A percentile compares a stretch with the other conserved stretches of the same genome.
Conservation (phyloP, 192 early-diverging fungal species). For the Backusella westeae region DNA sequence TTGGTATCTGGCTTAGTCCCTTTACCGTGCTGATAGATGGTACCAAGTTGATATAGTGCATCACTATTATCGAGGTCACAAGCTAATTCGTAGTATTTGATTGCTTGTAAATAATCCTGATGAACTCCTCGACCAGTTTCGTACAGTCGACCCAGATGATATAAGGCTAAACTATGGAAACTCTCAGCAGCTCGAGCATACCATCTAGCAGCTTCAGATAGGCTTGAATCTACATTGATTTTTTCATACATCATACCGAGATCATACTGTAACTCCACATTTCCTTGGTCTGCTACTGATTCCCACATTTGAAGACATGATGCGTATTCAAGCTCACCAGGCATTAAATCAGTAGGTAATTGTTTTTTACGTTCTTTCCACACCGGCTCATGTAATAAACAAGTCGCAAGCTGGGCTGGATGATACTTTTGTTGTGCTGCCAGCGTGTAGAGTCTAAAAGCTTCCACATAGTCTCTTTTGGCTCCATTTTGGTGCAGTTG, state of each 20-base stretch:
- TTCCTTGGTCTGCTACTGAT: neutral
- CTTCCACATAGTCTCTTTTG: neutral
- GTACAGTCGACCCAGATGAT: neutral
- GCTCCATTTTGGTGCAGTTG: no score
- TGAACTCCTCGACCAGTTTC: neutral
- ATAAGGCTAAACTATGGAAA: neutral
- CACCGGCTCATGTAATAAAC: neutral
- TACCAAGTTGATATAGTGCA: neutral
- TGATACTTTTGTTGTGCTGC: neutral
- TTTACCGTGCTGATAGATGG: neutral
- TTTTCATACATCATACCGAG: neutral
- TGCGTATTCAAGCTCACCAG: neutral
- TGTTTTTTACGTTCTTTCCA: fast-evolving
- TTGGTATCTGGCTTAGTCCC: neutral
- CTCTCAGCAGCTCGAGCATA: neutral
- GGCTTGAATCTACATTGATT: neutral
- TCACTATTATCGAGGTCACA: neutral
- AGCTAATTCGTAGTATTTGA: neutral
- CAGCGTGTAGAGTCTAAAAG: neutral
- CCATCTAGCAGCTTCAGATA: neutral
- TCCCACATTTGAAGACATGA: neutral
- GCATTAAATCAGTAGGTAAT: neutral
- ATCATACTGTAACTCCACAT: neutral
- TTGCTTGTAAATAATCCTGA: neutral
- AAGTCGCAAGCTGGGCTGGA: neutral